Conservation (phyloP, 2,329 filamentous ascomycete genomes). For the Fragosphaeria purpurea region DNA sequence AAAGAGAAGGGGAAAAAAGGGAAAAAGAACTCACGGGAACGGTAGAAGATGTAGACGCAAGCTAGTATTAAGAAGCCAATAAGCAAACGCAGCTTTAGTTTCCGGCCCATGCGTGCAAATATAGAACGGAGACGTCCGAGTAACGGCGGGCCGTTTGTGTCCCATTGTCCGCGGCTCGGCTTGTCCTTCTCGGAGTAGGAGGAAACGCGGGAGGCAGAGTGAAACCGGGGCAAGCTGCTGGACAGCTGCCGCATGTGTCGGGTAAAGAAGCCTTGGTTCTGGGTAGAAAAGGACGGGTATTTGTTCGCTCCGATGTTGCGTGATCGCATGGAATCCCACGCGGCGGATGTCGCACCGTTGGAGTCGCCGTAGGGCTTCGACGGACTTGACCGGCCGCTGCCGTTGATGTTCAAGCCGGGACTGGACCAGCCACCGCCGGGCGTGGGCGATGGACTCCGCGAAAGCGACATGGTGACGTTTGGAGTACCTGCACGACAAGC, state of each 20-base stretch:
- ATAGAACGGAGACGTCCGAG: slow-evolving; percentile 37
- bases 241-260: slow-evolving; percentile 75
- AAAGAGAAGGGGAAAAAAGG: not conserved
- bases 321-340: slow-evolving; percentile 59
- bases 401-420: slow-evolving; percentile 62
- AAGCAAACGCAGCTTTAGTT: slow-evolving; percentile 53
- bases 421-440: slow-evolving; percentile 83
- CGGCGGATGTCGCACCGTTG: slow-evolving; percentile 46
- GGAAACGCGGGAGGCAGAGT: slow-evolving; percentile 27
- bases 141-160: slow-evolving; percentile 33
- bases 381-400: slow-evolving; percentile 61
- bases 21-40: slow-evolving; percentile 53
- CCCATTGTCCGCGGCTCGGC: slow-evolving; percentile 48
- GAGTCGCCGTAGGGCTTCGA: slow-evolving; percentile 37
- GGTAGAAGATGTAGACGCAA: slow-evolving; percentile 56
- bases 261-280: slow-evolving; percentile 79
- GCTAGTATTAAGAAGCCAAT: slow-evolving; percentile 50
- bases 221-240: slow-evolving; percentile 66
- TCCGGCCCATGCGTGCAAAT: slow-evolving; percentile 48
- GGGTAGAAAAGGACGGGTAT: slow-evolving; percentile 69
- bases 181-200: slow-evolving; percentile 70
- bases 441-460: slow-evolving; percentile 76
- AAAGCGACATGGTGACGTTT: slow-evolving; percentile 63
- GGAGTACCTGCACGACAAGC: slow-evolving; percentile 38
- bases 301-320: slow-evolving; percentile 54